Evolutionary conservation across 1,139 yeast genomes (phyloP).

Genomic region (Hyphopichia wangnamkhiaoensis): DNA sequence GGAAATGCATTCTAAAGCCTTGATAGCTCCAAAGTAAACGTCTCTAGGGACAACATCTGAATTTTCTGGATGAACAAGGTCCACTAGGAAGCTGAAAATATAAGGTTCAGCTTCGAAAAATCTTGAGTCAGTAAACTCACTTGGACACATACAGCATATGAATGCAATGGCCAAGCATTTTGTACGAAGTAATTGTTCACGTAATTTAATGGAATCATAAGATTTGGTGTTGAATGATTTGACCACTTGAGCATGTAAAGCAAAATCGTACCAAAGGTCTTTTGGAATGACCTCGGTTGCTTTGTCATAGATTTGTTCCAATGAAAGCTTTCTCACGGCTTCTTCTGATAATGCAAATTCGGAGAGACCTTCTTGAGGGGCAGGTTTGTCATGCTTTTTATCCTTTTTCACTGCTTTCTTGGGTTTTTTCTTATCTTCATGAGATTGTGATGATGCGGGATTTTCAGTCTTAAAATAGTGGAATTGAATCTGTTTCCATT

Average conservation of each 20-base stretch:
- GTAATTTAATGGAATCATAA: constrained; percentile 52
- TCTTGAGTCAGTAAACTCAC: constrained; percentile 59
- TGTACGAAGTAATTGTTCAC: constrained; percentile 61
- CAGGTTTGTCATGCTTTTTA: constrained; percentile 8
- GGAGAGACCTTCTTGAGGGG: constrained; percentile 43
- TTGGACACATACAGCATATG: constrained; percentile 49
- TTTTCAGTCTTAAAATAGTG: constrained; percentile 46
- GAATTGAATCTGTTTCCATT: constrained; percentile 59
- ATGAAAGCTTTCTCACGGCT: constrained; percentile 47
- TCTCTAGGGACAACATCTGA: constrained; percentile 50
- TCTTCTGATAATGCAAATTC: constrained; percentile 49
- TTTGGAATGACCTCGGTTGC: constrained; percentile 62
- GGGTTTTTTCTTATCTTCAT: constrained; percentile 4
- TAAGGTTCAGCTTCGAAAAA: constrained; percentile 78
- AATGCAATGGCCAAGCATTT: constrained; percentile 70
- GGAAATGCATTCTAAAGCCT: constrained; percentile 72
- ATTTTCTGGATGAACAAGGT: constrained; percentile 59
- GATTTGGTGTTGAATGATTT: constrained; percentile 69
- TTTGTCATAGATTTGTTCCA: constrained; percentile 65
- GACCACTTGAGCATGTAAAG: constrained; percentile 62
- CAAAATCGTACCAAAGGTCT: constrained; percentile 64
- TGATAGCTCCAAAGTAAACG: constrained; percentile 61
- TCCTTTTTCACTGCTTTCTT: constrained; percentile 10
- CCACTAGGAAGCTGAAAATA: constrained; percentile 69
- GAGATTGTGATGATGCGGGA: not conserved